Evolutionary conservation across 345 rosid species (phyloP).

Genomic region (Raphanus sativus): DNA sequence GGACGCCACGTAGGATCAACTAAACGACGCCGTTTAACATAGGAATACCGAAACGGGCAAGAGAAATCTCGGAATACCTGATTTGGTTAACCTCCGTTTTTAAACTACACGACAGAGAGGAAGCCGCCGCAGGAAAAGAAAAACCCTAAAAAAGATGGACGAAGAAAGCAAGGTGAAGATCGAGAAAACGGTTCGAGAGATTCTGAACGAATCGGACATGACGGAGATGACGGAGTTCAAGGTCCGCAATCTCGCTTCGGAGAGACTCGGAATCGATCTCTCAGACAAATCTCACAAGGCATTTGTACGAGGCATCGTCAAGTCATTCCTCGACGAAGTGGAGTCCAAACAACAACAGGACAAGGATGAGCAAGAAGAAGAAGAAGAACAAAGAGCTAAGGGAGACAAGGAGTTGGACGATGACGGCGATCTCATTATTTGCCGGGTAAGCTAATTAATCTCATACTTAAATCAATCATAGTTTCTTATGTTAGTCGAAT

Average conservation of each 20-base stretch:
- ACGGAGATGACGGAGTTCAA: conserved; percentile 64
- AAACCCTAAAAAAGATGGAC: neutral
- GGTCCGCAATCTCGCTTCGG: conserved; percentile 45
- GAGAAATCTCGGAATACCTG: neutral
- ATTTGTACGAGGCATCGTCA: conserved; percentile 57
- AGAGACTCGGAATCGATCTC: neutral
- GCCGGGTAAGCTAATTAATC: conserved; percentile 34
- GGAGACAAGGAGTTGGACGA: conserved; percentile 61
- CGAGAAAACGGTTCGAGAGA: conserved; percentile 49
- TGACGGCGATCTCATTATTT: conserved; percentile 76
- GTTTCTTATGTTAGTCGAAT: neutral
- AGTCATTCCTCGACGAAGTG: conserved; percentile 62
- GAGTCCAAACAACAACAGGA: conserved; percentile 32
- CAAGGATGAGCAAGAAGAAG: neutral
- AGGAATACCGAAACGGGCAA: neutral
- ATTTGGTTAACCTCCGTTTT: neutral
- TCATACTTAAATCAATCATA: neutral
- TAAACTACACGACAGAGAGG: neutral
- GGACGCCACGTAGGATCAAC: conserved; percentile 13
- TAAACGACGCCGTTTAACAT: neutral
- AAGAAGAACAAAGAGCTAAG: conserved; percentile 19
- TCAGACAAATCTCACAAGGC: conserved; percentile 63
- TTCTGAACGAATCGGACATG: conserved; percentile 73
- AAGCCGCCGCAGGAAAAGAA: neutral
- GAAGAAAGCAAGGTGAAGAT: neutral